Percentiles rank a stretch among this genome's conserved stretches.
Evolutionary conservation across 495 filamentous ascomycete genomes (phyloP).

Genomic region (Glutinoglossum americanum): DNA sequence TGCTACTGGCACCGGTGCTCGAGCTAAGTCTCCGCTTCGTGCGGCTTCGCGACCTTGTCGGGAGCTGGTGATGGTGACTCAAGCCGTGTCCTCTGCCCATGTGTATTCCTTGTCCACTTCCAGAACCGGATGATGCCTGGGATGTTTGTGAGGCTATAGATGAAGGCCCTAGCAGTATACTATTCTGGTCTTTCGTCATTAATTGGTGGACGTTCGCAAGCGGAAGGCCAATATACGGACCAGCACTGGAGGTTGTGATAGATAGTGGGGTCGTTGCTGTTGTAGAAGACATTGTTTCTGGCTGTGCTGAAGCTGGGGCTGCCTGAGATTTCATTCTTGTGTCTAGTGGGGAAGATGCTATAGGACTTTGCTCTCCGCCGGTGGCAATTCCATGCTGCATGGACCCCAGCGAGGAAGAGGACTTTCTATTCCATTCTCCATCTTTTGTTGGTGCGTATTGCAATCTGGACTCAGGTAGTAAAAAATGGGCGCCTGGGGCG

Average conservation of each 20-base stretch:
- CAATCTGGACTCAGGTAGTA: conserved; percentile 25
- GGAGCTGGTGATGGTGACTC: conserved; percentile 9
- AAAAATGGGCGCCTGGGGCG: background rate
- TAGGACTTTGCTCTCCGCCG: background rate
- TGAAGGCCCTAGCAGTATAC: background rate
- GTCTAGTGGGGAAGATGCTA: background rate
- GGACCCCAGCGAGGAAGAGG: conserved; percentile 39
- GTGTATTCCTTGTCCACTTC: background rate
- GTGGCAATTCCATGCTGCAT: conserved; percentile 3
- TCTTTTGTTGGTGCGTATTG: conserved; percentile 10
- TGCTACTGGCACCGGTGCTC: conserved; percentile 53
- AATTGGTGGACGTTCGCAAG: conserved; percentile 11
- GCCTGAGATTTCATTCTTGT: background rate
- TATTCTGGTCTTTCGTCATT: background rate
- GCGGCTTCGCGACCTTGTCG: conserved; percentile 40
- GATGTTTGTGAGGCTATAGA: background rate
- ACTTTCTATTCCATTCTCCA: conserved; percentile 37
- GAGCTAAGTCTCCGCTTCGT: conserved; percentile 53
- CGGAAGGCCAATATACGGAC: conserved; percentile 12
- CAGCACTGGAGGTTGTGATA: conserved; percentile 20
- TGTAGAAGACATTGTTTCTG: conserved; percentile 9
- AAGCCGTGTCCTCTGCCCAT: background rate
- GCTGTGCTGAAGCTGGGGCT: background rate
- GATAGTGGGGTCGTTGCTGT: conserved; percentile 13
- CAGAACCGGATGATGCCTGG: background rate